phyloP scores from a whole-genome alignment of 805 yeast genomes.

The Nakazawaea wyomingensis region DNA sequence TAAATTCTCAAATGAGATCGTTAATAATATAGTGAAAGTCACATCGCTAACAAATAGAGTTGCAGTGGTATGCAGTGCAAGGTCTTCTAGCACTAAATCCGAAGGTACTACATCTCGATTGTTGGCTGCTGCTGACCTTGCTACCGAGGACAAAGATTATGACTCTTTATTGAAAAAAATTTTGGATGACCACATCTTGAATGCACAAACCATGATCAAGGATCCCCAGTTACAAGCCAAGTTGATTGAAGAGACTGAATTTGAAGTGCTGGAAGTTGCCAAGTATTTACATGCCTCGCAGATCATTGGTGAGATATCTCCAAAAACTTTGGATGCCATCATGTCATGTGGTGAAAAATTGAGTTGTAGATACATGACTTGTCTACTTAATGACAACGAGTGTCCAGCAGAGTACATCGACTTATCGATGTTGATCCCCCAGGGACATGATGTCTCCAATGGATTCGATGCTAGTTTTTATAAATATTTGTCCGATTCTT shows the following conservation, averaged over 20 bases:
- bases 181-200: constrained; percentile 70
- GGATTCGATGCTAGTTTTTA: constrained; percentile 70
- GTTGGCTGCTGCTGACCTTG: constrained; percentile 76
- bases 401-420: constrained; percentile 74
- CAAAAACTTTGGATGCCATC: constrained; percentile 82
- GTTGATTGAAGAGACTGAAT: constrained; percentile 53
- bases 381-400: constrained; percentile 80
- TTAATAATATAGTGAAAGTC: constrained; percentile 73
- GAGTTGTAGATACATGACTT: constrained; percentile 84
- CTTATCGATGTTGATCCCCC: constrained; percentile 65
- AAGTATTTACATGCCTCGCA: constrained; percentile 81
- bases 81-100: constrained; percentile 84
- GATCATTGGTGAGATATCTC: constrained; percentile 84
- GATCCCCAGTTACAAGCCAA: constrained; percentile 39
- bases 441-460: constrained; percentile 46
- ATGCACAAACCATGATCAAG: constrained; percentile 55
- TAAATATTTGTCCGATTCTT: constrained; percentile 43
- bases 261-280: constrained; percentile 63
- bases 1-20: constrained; percentile 82
- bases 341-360: constrained; percentile 94
- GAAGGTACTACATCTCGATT: constrained; percentile 95
- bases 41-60: constrained; percentile 59
- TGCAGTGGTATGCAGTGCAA: constrained; percentile 94
- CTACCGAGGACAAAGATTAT: constrained; percentile 58
- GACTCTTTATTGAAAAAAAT: constrained; percentile 57